These are phyloP conservation scores for Zizania palustris DNA, from an alignment of 202 grass and related monocot genomes.

Conservation along the genomic window DNA sequence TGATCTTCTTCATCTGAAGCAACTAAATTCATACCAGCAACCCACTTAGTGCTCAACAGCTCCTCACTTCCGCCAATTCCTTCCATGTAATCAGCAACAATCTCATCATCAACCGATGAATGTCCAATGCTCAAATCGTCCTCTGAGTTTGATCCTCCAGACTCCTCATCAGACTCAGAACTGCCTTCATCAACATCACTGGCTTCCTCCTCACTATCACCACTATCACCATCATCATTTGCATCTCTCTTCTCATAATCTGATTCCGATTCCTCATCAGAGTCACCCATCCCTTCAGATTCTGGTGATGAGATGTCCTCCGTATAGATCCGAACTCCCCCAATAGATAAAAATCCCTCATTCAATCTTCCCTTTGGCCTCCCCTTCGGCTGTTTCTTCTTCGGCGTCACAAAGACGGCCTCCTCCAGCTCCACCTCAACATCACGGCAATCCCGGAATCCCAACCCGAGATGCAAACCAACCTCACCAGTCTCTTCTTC, in stretches of 20 bases:
- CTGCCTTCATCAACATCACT: slow-evolving; percentile 21
- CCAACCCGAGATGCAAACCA: slow-evolving; percentile 51
- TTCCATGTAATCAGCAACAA: slow-evolving; percentile 79
- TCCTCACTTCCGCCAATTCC: slow-evolving; percentile 63
- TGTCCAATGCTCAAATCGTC: slow-evolving; percentile 47
- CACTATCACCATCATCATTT: slow-evolving; percentile 42
- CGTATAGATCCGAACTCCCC: slow-evolving; percentile 72
- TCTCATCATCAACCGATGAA: slow-evolving; percentile 59
- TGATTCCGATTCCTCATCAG: slow-evolving; percentile 40
- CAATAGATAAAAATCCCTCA: slow-evolving; percentile 68
- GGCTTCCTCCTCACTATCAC: slow-evolving; percentile 17
- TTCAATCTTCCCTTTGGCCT: slow-evolving; percentile 37
- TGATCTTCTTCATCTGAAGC: slow-evolving; percentile 52
- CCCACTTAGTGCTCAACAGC: slow-evolving; percentile 51
- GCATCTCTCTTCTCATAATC: slow-evolving; percentile 45
- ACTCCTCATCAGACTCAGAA: slow-evolving; percentile 20
- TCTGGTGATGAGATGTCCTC: slow-evolving; percentile 77
- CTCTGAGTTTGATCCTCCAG: slow-evolving; percentile 24
- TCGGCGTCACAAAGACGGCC: slow-evolving; percentile 50
- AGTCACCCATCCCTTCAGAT: slow-evolving; percentile 50
- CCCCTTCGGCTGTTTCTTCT: background rate
- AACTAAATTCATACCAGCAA: slow-evolving; percentile 48
- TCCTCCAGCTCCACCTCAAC: slow-evolving; percentile 26
- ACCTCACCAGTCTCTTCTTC: slow-evolving; percentile 27
- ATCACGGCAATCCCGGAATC: slow-evolving; percentile 36